Percentiles rank a stretch among this genome's conserved stretches.
Conservation (phyloP, 2,329 filamentous ascomycete genomes). For the Verticillium alfalfae region DNA sequence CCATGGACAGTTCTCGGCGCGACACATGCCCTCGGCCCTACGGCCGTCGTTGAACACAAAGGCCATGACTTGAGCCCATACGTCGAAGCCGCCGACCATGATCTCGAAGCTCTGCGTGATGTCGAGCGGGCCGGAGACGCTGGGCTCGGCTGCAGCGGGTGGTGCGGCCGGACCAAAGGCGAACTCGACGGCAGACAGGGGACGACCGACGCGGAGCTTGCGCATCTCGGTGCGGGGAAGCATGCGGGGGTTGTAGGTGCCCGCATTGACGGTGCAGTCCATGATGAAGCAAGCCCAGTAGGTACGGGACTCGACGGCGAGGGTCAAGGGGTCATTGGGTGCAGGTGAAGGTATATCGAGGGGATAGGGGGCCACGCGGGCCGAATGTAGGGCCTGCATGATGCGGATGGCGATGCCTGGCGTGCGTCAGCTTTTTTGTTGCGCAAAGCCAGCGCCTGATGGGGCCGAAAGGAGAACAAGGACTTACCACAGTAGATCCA, state of each 20-base stretch:
- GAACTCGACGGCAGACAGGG: constrained; percentile 27
- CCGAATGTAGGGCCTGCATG: constrained; percentile 27
- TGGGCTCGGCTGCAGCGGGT: constrained; percentile 10
- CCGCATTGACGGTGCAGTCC: constrained; percentile 36
- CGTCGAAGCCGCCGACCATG: constrained; percentile 35
- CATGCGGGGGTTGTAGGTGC: constrained; percentile 30
- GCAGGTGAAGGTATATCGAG: constrained; percentile 15
- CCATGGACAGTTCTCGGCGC: constrained; percentile 32
- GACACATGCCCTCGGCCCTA: constrained; percentile 30
- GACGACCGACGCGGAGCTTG: constrained; percentile 23
- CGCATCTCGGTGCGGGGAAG: constrained; percentile 26
- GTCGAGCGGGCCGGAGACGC: constrained; percentile 12
- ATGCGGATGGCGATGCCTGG: constrained; percentile 29
- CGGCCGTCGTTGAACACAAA: constrained; percentile 37
- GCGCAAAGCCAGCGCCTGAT: too few relatives aligned
- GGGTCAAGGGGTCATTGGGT: constrained; percentile 13
- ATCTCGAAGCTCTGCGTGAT: constrained; percentile 25
- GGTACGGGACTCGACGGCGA: constrained; percentile 29
- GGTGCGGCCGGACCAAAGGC: constrained; percentile 24
- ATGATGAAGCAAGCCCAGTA: constrained; percentile 41
- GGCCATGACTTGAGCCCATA: constrained; percentile 32
- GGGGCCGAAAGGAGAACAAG: neutral
- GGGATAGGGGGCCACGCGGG: constrained; percentile 18
- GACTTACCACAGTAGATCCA: constrained; percentile 32
- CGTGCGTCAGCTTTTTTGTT: neutral